phyloP scores from a whole-genome alignment of 805 yeast species.

The Torulaspora franciscae region DNA sequence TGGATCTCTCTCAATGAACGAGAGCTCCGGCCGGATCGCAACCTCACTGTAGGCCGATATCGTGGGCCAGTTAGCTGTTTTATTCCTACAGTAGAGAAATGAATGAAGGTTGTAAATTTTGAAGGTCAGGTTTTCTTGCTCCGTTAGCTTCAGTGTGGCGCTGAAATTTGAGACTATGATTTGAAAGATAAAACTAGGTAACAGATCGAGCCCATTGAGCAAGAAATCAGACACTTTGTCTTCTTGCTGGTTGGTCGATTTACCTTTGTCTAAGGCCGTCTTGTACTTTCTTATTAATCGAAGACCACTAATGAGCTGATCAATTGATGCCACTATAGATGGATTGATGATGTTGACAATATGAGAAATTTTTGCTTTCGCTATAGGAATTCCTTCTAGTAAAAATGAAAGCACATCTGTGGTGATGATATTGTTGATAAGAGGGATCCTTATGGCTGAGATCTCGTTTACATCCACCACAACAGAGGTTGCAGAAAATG shows the following conservation, averaged over 20 bases:
- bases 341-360: constrained; percentile 32
- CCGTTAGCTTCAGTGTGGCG: constrained; percentile 22
- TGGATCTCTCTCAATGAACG: constrained; percentile 12
- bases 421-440: constrained; percentile 27
- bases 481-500: constrained; percentile 29
- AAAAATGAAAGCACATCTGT: constrained; percentile 27
- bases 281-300: constrained; percentile 7
- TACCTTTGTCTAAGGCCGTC: not conserved
- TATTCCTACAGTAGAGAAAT: constrained; percentile 16
- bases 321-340: constrained; percentile 24
- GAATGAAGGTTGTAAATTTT: constrained; percentile 25
- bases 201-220: constrained; percentile 3
- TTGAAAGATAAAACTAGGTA: constrained; percentile 26
- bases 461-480: constrained; percentile 16
- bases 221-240: not conserved
- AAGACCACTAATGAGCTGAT: constrained; percentile 14
- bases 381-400: constrained; percentile 15
- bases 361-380: constrained; percentile 20
- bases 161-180: constrained; percentile 26
- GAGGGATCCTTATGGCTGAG: constrained; percentile 29
- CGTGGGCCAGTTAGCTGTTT: constrained; percentile 2
- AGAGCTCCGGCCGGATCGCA: constrained; percentile 10
- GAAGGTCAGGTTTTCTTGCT: constrained; percentile 19
- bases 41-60: constrained; percentile 5
- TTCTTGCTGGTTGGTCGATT: not conserved